Conservation (phyloP, 345 rosid species). For the Dipteronia sinensis region DNA sequence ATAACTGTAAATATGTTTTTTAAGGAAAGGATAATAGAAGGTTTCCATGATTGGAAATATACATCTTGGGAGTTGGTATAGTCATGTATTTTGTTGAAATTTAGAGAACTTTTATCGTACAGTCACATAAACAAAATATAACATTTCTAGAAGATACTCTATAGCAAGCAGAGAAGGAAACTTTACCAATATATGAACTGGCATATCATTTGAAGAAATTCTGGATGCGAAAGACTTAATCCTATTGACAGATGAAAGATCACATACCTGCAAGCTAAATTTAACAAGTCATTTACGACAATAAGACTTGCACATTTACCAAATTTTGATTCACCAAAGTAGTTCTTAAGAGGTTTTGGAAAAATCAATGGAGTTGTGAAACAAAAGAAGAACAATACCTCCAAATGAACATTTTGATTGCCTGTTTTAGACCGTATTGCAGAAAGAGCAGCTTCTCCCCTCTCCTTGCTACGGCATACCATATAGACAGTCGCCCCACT, state of each 20-base stretch:
- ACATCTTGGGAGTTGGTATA: background rate
- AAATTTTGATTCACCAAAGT: background rate
- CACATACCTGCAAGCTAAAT: slow-evolving; percentile 68
- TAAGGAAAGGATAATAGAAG: background rate
- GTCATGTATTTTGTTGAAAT: background rate
- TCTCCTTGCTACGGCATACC: slow-evolving; percentile 84
- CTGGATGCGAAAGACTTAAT: slow-evolving; percentile 78
- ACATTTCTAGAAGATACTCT: background rate
- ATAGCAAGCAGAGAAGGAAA: slow-evolving; percentile 1
- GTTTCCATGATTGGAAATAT: background rate
- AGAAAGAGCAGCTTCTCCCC: slow-evolving; percentile 84
- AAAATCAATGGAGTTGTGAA: background rate
- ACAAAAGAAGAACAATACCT: slow-evolving; percentile 45
- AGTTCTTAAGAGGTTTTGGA: background rate
- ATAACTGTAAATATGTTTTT: too few species aligned
- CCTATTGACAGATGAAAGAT: slow-evolving; percentile 75
- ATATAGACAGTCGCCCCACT: slow-evolving; percentile 90
- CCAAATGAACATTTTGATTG: slow-evolving; percentile 72
- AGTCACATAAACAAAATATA: background rate
- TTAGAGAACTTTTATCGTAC: too few species aligned
- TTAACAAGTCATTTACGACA: slow-evolving; percentile 21
- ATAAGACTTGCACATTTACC: background rate
- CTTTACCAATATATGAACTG: slow-evolving; percentile 80
- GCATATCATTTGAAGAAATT: slow-evolving; percentile 72
- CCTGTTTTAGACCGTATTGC: slow-evolving; percentile 70